Percentiles rank a stretch among this genome's conserved stretches.
Conservation (phyloP, 1,284 basidiomycete genomes). For the Ustilago sp. region DNA sequence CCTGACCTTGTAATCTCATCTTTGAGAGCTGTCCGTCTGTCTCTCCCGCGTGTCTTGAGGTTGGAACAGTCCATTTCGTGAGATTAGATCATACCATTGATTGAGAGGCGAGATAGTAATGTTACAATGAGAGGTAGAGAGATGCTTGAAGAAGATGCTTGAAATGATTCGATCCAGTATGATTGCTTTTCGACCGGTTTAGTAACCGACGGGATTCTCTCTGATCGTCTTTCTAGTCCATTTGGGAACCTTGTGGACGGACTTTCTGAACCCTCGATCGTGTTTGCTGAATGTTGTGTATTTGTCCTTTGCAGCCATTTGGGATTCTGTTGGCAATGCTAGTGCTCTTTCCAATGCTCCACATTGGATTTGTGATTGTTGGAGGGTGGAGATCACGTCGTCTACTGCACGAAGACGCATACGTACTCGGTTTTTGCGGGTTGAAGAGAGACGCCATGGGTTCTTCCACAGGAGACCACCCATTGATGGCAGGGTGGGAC, state of each 20-base stretch:
- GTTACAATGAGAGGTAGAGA: not conserved
- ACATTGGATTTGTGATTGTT: slow-evolving; percentile 82
- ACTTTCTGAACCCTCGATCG: slow-evolving; percentile 79
- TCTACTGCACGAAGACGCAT: slow-evolving; percentile 91
- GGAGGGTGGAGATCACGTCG: slow-evolving; percentile 87
- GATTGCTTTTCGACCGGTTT: not conserved
- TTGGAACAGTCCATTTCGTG: too few species aligned
- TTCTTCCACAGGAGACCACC: slow-evolving; percentile 90
- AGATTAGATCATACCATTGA: not conserved
- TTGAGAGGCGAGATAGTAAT: not conserved
- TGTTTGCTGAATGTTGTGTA: slow-evolving; percentile 88
- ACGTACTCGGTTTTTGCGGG: slow-evolving; percentile 90
- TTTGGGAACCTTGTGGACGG: slow-evolving; percentile 81
- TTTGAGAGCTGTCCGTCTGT: not conserved
- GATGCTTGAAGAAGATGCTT: not conserved
- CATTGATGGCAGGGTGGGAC: slow-evolving; percentile 76
- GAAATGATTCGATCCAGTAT: not conserved
- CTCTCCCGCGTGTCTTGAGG: too few species aligned
- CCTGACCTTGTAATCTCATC: slow-evolving; percentile 4
- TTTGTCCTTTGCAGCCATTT: slow-evolving; percentile 90
- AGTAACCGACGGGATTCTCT: slow-evolving; percentile 49
- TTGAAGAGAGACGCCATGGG: slow-evolving; percentile 89
- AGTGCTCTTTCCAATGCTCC: slow-evolving; percentile 80
- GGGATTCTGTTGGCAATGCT: slow-evolving; percentile 84
- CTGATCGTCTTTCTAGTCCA: slow-evolving; percentile 57